These are phyloP conservation scores for Fusarium praegraminearum DNA, from an alignment of 2,329 filamentous ascomycete genomes.

Conservation along the genomic window DNA sequence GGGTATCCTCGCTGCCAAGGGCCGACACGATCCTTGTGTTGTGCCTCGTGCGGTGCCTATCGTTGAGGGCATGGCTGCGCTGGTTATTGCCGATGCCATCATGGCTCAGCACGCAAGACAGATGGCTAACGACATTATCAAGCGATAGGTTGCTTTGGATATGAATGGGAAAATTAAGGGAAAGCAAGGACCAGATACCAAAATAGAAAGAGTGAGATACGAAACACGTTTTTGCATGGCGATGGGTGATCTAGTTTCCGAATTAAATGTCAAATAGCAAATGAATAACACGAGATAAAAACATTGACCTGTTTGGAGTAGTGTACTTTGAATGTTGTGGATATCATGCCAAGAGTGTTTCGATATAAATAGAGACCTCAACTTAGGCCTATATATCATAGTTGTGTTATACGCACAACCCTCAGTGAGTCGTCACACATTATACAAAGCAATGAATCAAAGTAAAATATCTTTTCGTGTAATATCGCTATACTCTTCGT, in stretches of 20 bases:
- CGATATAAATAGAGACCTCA: not conserved
- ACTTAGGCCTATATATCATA: too few species aligned
- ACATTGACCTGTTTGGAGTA: not conserved
- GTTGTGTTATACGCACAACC: too few species aligned
- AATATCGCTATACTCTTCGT: constrained; percentile 3
- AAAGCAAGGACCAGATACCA: constrained; percentile 26
- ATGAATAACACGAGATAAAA: not conserved
- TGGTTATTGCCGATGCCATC: constrained; percentile 88
- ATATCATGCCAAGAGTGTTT: too few species aligned
- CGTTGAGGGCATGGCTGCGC: constrained; percentile 89
- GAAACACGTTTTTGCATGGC: constrained; percentile 28
- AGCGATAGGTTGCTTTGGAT: constrained; percentile 10
- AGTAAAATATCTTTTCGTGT: not conserved
- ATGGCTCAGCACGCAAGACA: constrained; percentile 80
- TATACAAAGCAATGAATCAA: not conserved
- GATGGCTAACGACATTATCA: constrained; percentile 50
- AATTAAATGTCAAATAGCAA: constrained; percentile 6
- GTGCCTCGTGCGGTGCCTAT: constrained; percentile 89
- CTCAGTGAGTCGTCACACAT: too few species aligned
- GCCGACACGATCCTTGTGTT: constrained; percentile 93
- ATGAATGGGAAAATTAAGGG: not conserved
- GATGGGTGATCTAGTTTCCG: constrained; percentile 22
- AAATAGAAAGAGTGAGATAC: constrained; percentile 24
- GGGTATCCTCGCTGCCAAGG: constrained; percentile 89
- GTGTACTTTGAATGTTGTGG: constrained; percentile 1